Evolutionary conservation across 2,329 filamentous ascomycete species (phyloP).

Genomic region (Penicillium sp.): DNA sequence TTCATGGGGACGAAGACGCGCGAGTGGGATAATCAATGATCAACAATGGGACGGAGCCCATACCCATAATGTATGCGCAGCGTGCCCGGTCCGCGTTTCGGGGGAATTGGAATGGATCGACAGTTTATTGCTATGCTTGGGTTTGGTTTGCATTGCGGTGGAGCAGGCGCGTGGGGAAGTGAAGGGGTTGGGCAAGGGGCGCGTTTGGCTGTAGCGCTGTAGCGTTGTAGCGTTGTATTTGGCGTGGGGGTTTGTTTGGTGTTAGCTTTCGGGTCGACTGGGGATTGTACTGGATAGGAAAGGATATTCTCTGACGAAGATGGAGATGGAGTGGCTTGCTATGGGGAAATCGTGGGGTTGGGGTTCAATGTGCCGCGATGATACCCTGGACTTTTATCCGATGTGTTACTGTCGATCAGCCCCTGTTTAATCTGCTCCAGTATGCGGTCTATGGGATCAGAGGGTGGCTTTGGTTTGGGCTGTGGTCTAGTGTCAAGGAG

Average conservation of each 20-base stretch:
- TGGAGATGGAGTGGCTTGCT: too few species aligned
- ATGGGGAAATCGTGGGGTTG: neutral
- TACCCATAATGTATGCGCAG: neutral
- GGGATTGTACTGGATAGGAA: too few species aligned
- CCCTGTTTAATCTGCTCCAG: neutral
- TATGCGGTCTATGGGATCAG: too few species aligned
- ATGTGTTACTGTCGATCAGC: neutral
- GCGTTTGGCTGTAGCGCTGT: too few species aligned
- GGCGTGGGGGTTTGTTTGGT: neutral
- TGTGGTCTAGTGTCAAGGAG: neutral
- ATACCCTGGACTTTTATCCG: conserved; percentile 1
- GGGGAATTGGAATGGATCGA: conserved; percentile 18
- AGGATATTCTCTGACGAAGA: too few species aligned
- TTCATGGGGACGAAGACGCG: neutral
- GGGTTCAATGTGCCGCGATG: too few species aligned
- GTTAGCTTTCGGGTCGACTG: neutral
- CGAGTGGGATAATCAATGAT: conserved; percentile 11
- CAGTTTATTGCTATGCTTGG: neutral
- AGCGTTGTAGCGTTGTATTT: neutral
- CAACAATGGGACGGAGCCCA: neutral
- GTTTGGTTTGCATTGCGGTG: neutral
- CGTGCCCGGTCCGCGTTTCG: conserved; percentile 3
- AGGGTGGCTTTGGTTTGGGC: neutral
- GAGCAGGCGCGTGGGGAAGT: neutral
- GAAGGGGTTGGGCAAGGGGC: neutral